Conservation (phyloP, 257 asterid genomes). For the Solanum lignicaule region DNA sequence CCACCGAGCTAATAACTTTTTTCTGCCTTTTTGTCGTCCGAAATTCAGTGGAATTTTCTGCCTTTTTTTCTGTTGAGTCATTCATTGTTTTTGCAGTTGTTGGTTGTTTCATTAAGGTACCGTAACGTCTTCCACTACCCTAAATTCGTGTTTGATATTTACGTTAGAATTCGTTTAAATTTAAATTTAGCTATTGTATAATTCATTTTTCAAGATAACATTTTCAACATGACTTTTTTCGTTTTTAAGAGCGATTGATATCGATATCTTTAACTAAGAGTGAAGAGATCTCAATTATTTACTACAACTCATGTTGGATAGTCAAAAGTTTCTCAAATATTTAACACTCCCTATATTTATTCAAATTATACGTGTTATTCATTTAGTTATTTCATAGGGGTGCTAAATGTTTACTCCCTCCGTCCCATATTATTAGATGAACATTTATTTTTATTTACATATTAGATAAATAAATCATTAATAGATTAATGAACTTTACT, state of each 20-base stretch:
- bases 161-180: fast-evolving
- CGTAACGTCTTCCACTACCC: neutral
- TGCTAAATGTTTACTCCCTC: neutral
- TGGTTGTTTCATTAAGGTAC: neutral
- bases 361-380: neutral
- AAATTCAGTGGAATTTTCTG: neutral
- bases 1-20: neutral
- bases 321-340: neutral
- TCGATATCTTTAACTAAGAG: fast-evolving
- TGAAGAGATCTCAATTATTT: neutral
- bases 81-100: neutral
- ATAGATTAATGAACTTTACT: neutral
- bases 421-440: neutral
- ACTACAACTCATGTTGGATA: neutral
- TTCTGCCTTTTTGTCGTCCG: neutral
- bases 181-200: fast-evolving
- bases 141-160: neutral
- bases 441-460: too few species aligned
- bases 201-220: fast-evolving
- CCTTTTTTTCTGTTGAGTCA: neutral
- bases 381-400: neutral
- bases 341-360: neutral
- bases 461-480: too few species aligned
- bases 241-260: fast-evolving
- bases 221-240: fast-evolving